Evolutionary conservation across 2,329 filamentous ascomycete genomes (phyloP).

Genomic region (Paecilomyces niveus): DNA sequence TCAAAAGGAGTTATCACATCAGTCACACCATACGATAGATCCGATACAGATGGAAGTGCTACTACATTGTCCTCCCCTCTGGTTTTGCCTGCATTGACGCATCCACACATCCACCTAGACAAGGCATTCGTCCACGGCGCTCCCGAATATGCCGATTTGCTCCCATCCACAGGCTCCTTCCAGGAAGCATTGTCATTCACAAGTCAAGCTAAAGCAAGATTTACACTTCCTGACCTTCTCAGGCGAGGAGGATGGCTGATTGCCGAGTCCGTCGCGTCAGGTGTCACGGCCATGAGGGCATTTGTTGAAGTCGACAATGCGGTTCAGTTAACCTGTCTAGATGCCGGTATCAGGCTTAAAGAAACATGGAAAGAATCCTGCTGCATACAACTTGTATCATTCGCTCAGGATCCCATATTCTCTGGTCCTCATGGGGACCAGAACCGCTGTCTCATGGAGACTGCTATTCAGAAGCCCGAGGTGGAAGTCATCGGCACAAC

Average conservation of each 20-base stretch:
- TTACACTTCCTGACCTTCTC: conserved; percentile 56
- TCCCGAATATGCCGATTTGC: conserved; percentile 49
- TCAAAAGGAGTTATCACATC: conserved; percentile 17
- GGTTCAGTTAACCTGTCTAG: conserved; percentile 51
- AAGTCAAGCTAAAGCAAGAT: conserved; percentile 54
- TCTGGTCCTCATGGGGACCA: conserved; percentile 45
- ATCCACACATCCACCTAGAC: conserved; percentile 68
- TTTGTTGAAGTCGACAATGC: conserved; percentile 65
- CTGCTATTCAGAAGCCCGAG: conserved; percentile 32
- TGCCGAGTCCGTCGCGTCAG: conserved; percentile 55
- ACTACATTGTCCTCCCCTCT: conserved; percentile 13
- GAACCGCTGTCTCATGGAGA: conserved; percentile 46
- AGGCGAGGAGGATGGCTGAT: conserved; percentile 59
- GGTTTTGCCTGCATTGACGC: conserved; percentile 54
- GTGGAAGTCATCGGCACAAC: conserved; percentile 61
- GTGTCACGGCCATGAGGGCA: conserved; percentile 62
- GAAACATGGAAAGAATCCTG: conserved; percentile 46
- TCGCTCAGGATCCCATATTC: conserved; percentile 64
- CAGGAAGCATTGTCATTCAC: conserved; percentile 57
- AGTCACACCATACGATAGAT: conserved; percentile 13
- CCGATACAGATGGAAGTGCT: conserved; percentile 7
- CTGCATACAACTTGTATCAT: conserved; percentile 60
- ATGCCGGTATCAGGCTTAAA: conserved; percentile 53
- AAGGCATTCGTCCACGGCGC: conserved; percentile 35
- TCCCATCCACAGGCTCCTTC: conserved; percentile 55